Conservation (phyloP, 768 basidiomycete genomes). For the Kwoniella botswanensis region DNA sequence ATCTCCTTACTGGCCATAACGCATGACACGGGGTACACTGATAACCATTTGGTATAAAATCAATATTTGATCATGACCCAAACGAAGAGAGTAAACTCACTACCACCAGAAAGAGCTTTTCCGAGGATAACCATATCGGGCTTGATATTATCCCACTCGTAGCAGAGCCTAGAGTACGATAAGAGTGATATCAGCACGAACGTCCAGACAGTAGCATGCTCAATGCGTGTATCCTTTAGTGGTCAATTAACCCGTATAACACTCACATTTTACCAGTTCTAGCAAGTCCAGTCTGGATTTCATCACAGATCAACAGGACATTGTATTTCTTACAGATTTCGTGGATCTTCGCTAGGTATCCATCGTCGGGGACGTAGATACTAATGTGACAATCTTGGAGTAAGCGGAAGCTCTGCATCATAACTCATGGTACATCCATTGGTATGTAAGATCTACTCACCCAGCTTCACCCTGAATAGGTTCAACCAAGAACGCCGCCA, state of each 20-base stretch:
- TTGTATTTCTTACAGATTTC: conserved; percentile 90
- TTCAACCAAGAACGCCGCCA: conserved; percentile 93
- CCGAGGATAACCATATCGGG: conserved; percentile 93
- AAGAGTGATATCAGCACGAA: not conserved
- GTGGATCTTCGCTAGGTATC: conserved; percentile 78
- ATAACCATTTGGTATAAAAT: not conserved
- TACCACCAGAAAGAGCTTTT: conserved; percentile 94
- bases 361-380: conserved; percentile 86
- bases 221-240: not conserved
- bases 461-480: conserved; percentile 99
- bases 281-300: conserved; percentile 96
- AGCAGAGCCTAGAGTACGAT: conserved; percentile 65
- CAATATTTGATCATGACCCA: not conserved
- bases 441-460: conserved; percentile 61
- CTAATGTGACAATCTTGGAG: conserved; percentile 58
- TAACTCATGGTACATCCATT: no score
- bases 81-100: conserved; percentile 61
- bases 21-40: conserved; percentile 95
- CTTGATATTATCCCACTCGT: conserved; percentile 81
- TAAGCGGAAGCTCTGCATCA: no score
- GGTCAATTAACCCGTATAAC: not conserved
- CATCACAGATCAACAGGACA: conserved; percentile 94
- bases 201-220: not conserved
- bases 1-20: conserved; percentile 88
- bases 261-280: conserved; percentile 83